phyloP scores from a whole-genome alignment of 345 rosid species.

The Brassica juncea region DNA sequence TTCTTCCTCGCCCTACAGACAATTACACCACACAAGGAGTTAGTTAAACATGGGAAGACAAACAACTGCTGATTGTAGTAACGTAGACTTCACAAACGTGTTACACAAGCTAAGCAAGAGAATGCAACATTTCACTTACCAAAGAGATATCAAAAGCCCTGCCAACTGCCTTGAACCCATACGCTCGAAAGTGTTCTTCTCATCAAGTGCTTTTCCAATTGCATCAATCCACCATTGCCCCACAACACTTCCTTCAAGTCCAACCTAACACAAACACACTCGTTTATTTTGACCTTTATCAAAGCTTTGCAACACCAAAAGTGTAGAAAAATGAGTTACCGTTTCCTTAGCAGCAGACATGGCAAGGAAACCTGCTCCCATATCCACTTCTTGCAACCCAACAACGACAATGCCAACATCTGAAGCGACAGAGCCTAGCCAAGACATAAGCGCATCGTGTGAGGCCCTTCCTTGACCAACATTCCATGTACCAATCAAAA shows the following conservation, averaged over 20 bases:
- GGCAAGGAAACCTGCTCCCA: constrained; percentile 99
- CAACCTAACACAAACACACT: constrained; percentile 60
- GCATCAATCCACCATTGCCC: constrained; percentile 96
- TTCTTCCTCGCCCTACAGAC: constrained; percentile 81
- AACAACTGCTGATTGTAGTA: background rate
- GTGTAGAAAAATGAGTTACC: constrained; percentile 38
- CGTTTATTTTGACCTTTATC: background rate
- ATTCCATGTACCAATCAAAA: constrained; percentile 92
- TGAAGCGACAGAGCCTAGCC: constrained; percentile 79
- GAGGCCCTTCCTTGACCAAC: constrained; percentile 97
- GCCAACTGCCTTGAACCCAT: constrained; percentile 99
- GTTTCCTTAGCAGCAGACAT: constrained; percentile 99
- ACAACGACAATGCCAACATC: constrained; percentile 90
- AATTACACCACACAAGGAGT: constrained; percentile 20
- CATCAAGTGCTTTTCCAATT: constrained; percentile 88
- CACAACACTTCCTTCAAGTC: constrained; percentile 92
- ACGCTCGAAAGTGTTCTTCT: constrained; percentile 79
- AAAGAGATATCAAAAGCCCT: constrained; percentile 82
- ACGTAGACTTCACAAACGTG: background rate
- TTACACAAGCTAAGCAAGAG: background rate
- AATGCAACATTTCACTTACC: constrained; percentile 50
- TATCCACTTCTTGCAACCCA: constrained; percentile 96
- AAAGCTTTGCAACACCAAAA: background rate
- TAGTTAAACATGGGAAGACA: constrained; percentile 2
- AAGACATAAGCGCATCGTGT: constrained; percentile 71